phyloP scores from a whole-genome alignment of 2,329 filamentous ascomycete genomes.

The Colletotrichum kahawae region DNA sequence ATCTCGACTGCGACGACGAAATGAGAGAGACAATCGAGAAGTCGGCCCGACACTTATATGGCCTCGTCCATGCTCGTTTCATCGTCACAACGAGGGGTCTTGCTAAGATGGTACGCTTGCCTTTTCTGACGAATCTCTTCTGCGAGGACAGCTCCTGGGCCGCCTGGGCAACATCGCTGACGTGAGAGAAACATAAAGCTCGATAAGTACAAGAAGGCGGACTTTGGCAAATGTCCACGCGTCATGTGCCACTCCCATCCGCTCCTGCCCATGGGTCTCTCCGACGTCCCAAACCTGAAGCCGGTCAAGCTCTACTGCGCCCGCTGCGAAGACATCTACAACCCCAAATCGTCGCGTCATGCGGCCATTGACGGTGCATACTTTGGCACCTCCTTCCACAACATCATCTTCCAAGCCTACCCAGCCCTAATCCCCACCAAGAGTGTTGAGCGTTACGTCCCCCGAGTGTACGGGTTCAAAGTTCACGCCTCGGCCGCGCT shows the following conservation, averaged over 20 bases:
- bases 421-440: conserved; percentile 88
- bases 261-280: conserved; percentile 91
- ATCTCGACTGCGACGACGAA: conserved; percentile 97
- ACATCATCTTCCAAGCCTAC: conserved; percentile 99
- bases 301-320: conserved; percentile 97
- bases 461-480: conserved; percentile 92
- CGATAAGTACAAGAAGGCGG: conserved; percentile 97
- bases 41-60: conserved; percentile 93
- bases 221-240: conserved; percentile 97
- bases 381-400: conserved; percentile 98
- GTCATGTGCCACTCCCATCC: conserved; percentile 95
- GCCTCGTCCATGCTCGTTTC: conserved; percentile 93
- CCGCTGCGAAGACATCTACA: conserved; percentile 98
- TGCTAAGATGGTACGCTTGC: conserved; percentile 83
- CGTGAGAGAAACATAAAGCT: conserved; percentile 61
- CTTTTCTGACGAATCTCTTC: not conserved
- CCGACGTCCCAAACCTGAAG: conserved; percentile 85
- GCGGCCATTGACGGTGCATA: conserved; percentile 96
- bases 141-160: not conserved
- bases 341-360: conserved; percentile 96
- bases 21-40: conserved; percentile 99
- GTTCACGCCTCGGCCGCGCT: conserved; percentile 90
- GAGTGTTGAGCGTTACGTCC: conserved; percentile 83
- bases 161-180: not conserved
- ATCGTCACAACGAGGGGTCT: conserved; percentile 95